phyloP scores from a whole-genome alignment of 305 asterid genomes.

The Rubia balearica region DNA sequence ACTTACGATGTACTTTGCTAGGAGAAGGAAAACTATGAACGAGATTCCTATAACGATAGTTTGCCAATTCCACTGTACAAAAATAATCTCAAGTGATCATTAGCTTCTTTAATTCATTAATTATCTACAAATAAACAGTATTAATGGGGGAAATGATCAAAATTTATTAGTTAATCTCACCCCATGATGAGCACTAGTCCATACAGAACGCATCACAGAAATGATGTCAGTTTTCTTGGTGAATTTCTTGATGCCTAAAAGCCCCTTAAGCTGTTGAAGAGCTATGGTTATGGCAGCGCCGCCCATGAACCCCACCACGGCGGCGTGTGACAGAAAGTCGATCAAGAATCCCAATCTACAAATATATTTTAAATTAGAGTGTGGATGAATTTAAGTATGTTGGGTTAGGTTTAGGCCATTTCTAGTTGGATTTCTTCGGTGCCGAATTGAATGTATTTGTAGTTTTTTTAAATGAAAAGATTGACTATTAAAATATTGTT shows the following conservation, averaged over 20 bases:
- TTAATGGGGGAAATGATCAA: no score
- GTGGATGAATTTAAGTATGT: no score
- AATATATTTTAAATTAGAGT: background rate
- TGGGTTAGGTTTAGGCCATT: no score
- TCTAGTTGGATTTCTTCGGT: no score
- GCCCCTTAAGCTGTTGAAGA: slow-evolving; percentile 43
- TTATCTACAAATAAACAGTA: background rate
- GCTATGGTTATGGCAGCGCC: slow-evolving; percentile 44
- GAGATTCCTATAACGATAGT: slow-evolving; percentile 35
- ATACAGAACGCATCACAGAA: slow-evolving; percentile 37
- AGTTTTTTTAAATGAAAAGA: no score
- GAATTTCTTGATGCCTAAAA: slow-evolving; percentile 34
- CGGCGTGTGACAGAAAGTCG: slow-evolving; percentile 43
- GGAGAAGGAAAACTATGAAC: slow-evolving; percentile 34
- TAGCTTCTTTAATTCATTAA: background rate
- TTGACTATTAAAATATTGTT: no score
- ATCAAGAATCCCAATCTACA: slow-evolving; percentile 38
- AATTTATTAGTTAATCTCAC: slow-evolving; percentile 14
- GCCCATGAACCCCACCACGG: slow-evolving; percentile 38
- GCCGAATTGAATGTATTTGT: no score
- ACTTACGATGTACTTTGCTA: slow-evolving; percentile 41
- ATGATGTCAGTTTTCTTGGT: slow-evolving; percentile 37
- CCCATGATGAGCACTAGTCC: slow-evolving; percentile 31
- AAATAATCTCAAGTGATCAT: background rate
- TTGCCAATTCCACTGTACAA: slow-evolving; percentile 57